Base-by-base conservation (phyloP, 306 rosid genomes). In the Casuarina glauca region DNA sequence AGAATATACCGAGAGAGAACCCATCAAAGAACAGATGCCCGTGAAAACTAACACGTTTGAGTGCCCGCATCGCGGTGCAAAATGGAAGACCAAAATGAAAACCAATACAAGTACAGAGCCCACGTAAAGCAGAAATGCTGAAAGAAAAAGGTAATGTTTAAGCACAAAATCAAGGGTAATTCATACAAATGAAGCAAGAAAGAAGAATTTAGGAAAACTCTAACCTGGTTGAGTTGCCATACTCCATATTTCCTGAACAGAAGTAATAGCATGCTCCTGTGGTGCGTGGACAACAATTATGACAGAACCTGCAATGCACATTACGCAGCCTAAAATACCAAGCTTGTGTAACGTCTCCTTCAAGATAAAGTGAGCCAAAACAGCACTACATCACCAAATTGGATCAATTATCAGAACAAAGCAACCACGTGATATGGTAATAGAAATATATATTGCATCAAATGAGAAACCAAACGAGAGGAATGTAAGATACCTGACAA, bases 211-310 rank as follows among this genome's bases (percentile, higher is more conserved):
- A 0, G 42, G 74, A 35, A 58, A 41, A 60, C n/a, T 72, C 80
- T 58, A 80, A 93, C 98, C 95, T 76, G 98, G 94, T 84, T 91
- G 98, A 50, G 88, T 93, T 74, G 98, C 98, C 93, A 91, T 76
- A 61, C 41, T 69, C 98, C 97, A 91, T 87, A 93, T 87, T 83
- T 93, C 90, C 76, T 77, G 87, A 73, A 90, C 97, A 68, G 93
- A 91, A 16, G 68, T 70, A 51, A 91, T 91, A n/a, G 95, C 75
- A 79, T 66, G 85, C 57, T 93, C 98, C 69, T 49, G 78, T 26
- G 98, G 98, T 60, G 97, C 97, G 73, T 93, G 93, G 49, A 91
- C 73, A 61, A 93, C 91, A 70, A 93, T 86, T 58, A 88, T 82
- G 75, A 90, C 63, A 16, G 93, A 87, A 64, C 98, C 98, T 17